phyloP scores from a whole-genome alignment of 2,329 filamentous ascomycete genomes.

The Hypoxylon sp. region DNA sequence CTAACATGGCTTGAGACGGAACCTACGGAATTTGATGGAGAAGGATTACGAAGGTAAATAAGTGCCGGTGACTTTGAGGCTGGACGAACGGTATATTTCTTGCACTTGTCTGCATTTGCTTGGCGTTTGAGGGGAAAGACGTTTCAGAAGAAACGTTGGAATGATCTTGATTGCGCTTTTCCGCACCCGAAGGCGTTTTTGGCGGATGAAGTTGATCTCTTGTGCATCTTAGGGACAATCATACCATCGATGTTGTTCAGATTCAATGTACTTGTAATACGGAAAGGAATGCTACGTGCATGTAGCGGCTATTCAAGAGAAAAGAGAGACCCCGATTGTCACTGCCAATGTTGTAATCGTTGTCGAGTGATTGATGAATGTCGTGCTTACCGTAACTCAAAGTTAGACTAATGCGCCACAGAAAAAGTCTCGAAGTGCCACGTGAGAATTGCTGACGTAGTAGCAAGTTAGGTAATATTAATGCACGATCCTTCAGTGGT shows the following conservation, averaged over 20 bases:
- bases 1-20: not conserved
- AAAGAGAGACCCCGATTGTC: constrained; percentile 14
- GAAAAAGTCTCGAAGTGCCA: not conserved
- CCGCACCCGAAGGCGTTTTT: constrained; percentile 28
- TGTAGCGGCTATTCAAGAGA: constrained; percentile 8
- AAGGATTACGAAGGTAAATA: not conserved
- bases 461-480: not conserved
- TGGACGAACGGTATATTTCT: constrained; percentile 12
- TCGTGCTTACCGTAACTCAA: not conserved
- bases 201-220: constrained; percentile 6
- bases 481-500: not conserved
- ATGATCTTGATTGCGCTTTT: constrained; percentile 15
- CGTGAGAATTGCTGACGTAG: not conserved
- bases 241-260: constrained; percentile 27
- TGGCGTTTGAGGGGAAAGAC: constrained; percentile 29
- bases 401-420: constrained; percentile 4
- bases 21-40: constrained; percentile 2
- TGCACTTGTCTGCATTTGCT: constrained; percentile 31
- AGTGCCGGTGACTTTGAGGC: constrained; percentile 4
- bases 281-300: constrained; percentile 17
- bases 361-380: not conserved
- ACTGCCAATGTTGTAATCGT: constrained; percentile 10
- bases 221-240: constrained; percentile 4
- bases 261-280: constrained; percentile 34
- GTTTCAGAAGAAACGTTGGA: constrained; percentile 27